A percentile compares a stretch with the other conserved stretches of the same genome.
Evolutionary conservation across 805 yeast species (phyloP).

Genomic region (Myxozyma vanderwaltii): DNA sequence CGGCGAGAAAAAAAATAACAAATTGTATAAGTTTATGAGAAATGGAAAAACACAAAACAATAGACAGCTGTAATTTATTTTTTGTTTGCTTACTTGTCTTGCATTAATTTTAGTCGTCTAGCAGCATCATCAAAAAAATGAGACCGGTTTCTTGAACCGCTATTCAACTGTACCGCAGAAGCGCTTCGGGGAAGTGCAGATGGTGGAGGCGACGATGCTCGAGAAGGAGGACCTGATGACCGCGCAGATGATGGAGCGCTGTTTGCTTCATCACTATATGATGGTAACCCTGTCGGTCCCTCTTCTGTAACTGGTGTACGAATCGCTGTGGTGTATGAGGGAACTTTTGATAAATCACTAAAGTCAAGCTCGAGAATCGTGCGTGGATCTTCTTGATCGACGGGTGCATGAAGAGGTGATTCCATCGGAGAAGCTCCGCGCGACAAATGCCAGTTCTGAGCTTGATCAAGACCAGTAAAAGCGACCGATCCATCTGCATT

Average conservation of each 20-base stretch:
- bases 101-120: slow-evolving; percentile 20
- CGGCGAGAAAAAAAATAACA: no score
- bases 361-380: slow-evolving; percentile 47
- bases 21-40: no score
- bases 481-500: slow-evolving; percentile 32
- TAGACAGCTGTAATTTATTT: background rate
- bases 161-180: slow-evolving; percentile 23
- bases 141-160: background rate
- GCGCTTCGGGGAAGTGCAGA: slow-evolving; percentile 9
- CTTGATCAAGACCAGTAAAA: slow-evolving; percentile 46
- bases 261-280: slow-evolving; percentile 17
- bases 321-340: slow-evolving; percentile 81
- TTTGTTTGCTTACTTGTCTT: background rate
- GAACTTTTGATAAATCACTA: slow-evolving; percentile 64
- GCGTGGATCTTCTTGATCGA: slow-evolving; percentile 24
- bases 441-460: slow-evolving; percentile 55
- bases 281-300: slow-evolving; percentile 16
- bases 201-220: slow-evolving; percentile 28
- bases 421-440: slow-evolving; percentile 25
- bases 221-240: slow-evolving; percentile 28
- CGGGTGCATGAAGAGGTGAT: slow-evolving; percentile 9
- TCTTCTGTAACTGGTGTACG: slow-evolving; percentile 40
- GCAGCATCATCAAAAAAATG: slow-evolving; percentile 32
- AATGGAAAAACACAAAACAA: no score
- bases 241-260: slow-evolving; percentile 13